Evolutionary conservation across 306 rosid genomes (phyloP), one percentile per base, ranked within the genome.

Genomic region (Comarum palustre): DNA sequence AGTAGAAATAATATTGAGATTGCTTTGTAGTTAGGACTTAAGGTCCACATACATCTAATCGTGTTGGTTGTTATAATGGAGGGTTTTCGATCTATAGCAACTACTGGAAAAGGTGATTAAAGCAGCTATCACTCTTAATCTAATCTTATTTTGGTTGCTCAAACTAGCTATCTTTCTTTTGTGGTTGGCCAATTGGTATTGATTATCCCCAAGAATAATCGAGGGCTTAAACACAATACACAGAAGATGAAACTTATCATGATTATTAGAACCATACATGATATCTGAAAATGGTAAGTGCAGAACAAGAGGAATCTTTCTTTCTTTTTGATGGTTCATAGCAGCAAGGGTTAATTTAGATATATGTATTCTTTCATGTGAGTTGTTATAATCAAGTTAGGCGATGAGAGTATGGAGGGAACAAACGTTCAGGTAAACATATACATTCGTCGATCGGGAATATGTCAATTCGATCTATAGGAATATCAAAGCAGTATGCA

Each of bases 21-120:
- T 79, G 77, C 81, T 80, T 71, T 77, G 75, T 62, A 66, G 70
- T 52, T 45, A 60, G 65, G 75, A 50, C 75, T 68, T 39, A 85
- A 82, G 93, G 96, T 86, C 90, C 96, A 88, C 89, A 80, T 32
- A 82, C 66, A 86, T 87, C 89, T 83, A 90, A 93, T 93, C 98
- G 55, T 93, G 93, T 75, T 90, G 93, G 96, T 87, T 82, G 96
- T 90, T 90, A 86, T 79, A 84, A 85, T 80, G 92, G 87, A 85
- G 75, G 75, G 45, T 69, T 79, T 17, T 32, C 9, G 36, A 24
- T 68, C 81, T 80, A 86, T 88, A 76, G 71, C 77, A 69, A 65
- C 36, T 69, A 68, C 61, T 78, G 77, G 63, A 84, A 19, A 88
- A 82, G 82, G 82, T 82, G 55, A 78, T 77, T 84, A 78, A 77